These are phyloP conservation scores for Phytophthora aleatoria DNA, from an alignment of 352 stramenopile species.

Conservation along the genomic window DNA sequence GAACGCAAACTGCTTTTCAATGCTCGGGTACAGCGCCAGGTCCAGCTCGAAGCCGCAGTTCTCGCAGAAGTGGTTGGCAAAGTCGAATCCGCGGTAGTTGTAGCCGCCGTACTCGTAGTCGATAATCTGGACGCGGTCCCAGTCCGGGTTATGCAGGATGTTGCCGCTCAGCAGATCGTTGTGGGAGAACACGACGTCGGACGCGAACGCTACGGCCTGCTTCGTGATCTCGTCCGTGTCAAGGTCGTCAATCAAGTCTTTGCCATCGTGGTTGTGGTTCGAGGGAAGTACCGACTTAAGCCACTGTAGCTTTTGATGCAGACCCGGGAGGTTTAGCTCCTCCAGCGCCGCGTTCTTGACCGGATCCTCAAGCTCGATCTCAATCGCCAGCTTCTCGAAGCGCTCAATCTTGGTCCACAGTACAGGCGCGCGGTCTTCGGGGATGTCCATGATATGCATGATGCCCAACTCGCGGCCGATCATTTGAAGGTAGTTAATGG, in stretches of 20 bases:
- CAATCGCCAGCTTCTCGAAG: conserved; percentile 77
- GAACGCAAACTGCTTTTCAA: conserved; percentile 86
- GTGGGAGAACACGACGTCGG: conserved; percentile 92
- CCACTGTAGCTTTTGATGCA: conserved; percentile 76
- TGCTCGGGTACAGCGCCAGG: conserved; percentile 80
- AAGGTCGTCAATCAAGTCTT: conserved; percentile 51
- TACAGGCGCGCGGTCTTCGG: conserved; percentile 56
- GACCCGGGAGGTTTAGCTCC: conserved; percentile 60
- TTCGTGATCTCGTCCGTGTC: conserved; percentile 77
- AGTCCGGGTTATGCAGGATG: conserved; percentile 77
- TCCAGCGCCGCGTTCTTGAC: conserved; percentile 63
- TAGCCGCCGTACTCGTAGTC: conserved; percentile 96
- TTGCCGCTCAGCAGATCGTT: conserved; percentile 93
- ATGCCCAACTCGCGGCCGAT: conserved; percentile 87
- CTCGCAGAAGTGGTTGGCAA: conserved; percentile 96
- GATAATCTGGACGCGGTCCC: conserved; percentile 92
- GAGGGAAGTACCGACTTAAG: conserved; percentile 87
- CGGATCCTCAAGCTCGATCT: conserved; percentile 62
- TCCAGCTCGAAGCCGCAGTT: conserved; percentile 94
- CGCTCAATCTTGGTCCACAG: conserved; percentile 85
- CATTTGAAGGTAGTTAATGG: conserved; percentile 83
- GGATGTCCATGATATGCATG: conserved; percentile 90
- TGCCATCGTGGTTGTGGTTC: conserved; percentile 65
- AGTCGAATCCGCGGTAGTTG: conserved; percentile 94
- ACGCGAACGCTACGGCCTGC: conserved; percentile 75